These are phyloP conservation scores for Daldinia sp. DNA, from an alignment of 2,329 filamentous ascomycete genomes.

Conservation along the genomic window DNA sequence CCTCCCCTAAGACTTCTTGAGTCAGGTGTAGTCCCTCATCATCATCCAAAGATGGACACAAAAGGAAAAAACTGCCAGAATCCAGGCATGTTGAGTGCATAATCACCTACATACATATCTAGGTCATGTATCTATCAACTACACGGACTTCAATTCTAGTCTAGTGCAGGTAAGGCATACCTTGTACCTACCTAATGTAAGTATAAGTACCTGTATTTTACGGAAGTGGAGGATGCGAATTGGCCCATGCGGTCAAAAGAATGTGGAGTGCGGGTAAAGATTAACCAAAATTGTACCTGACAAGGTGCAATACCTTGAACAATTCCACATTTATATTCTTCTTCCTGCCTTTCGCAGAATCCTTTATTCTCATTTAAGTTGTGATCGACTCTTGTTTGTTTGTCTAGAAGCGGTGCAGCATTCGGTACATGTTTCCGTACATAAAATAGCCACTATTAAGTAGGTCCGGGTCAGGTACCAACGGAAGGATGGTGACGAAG, in stretches of 20 bases:
- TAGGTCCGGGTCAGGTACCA: not conserved
- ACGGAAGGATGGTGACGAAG: constrained; percentile 3
- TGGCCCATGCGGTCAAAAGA: constrained; percentile 12
- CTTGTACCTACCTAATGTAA: not conserved
- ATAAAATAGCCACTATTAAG: not conserved
- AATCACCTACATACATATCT: too few relatives aligned
- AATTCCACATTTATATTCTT: not conserved
- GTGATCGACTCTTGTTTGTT: constrained; percentile 25
- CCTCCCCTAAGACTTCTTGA: constrained; percentile 28
- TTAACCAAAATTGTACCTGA: constrained; percentile 16
- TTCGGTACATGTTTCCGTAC: constrained; percentile 10
- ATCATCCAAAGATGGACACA: constrained; percentile 9
- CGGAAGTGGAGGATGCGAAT: constrained; percentile 15
- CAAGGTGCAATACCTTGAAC: constrained; percentile 14
- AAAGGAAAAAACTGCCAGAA: constrained; percentile 21
- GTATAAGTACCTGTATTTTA: not conserved
- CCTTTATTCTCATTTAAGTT: constrained; percentile 21
- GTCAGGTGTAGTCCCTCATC: constrained; percentile 27
- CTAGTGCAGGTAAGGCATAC: not conserved
- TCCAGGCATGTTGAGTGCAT: constrained; percentile 8
- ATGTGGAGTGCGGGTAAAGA: constrained; percentile 19
- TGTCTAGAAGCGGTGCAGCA: constrained; percentile 21
- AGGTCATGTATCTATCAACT: not conserved
- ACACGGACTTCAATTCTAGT: constrained; percentile 10
- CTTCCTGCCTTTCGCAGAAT: constrained; percentile 14